Evolutionary conservation across 441 rosid species (phyloP), one percentile per base, ranked within the genome.

Genomic region (Caryocar brasiliense): DNA sequence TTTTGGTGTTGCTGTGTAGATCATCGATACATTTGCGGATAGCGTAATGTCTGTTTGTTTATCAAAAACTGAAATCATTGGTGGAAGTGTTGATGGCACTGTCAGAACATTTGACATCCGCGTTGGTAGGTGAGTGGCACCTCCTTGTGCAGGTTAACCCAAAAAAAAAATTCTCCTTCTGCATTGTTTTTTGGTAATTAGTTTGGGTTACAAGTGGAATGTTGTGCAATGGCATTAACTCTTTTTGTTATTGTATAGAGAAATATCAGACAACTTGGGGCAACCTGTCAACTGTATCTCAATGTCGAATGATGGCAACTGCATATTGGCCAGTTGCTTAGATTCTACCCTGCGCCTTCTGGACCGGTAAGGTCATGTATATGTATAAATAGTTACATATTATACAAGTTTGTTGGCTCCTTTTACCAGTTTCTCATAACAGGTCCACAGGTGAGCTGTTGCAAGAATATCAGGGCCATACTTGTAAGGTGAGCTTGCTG

Each of bases 31-130:
- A 0, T 92, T 92, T 74, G 37, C 65, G 38, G 98, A 92, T 51
- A 81, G 95, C 29, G 96, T 87, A 23, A 92, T 88, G 96, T 92
- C 95, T 56, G 96, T 92, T 51, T 79, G 88, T 61, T 64, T 87
- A 43, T 85, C 95, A 23, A 87, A 81, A 68, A 83, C 87, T 25
- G 96, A 87, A 74, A 81, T 87, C 43, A 79, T 92, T 45, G 96
- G 83, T 47, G 98, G 98, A 64, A 85, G 95, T 54, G 98, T 92
- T 20, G 98, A 87, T 67, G 98, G 98, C 56, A 92, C 95, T 22
- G 92, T 92, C 61, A 75, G 95, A 46, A 87, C 98, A 18, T 92
- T 92, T 36, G 98, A 92, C 54, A 83, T 92, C 37, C 94, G 95
- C 32, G 65, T 83, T 9, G 98, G 98, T 60, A 79, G 96, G 98